These are phyloP conservation scores for Suhomyces tanzawaensis DNA, from an alignment of 805 yeast genomes.

Conservation along the genomic window DNA sequence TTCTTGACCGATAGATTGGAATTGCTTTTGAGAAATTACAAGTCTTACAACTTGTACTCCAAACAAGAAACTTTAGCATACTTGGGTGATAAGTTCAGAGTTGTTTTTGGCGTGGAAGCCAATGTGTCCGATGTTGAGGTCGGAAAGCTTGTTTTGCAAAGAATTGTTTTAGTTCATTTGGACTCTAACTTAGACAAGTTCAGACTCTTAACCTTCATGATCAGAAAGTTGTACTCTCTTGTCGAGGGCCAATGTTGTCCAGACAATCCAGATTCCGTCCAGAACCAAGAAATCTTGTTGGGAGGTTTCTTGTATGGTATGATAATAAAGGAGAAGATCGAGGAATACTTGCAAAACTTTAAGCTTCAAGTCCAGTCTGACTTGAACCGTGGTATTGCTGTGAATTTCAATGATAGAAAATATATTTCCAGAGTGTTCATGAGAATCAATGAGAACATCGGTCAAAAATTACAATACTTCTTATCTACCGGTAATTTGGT, in stretches of 20 bases:
- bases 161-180: conserved; percentile 89
- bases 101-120: conserved; percentile 85
- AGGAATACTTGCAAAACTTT: conserved; percentile 79
- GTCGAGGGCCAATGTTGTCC: conserved; percentile 97
- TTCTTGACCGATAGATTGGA: conserved; percentile 98
- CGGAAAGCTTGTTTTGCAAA: conserved; percentile 76
- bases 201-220: conserved; percentile 86
- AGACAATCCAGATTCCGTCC: conserved; percentile 98
- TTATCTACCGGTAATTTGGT: conserved; percentile 96
- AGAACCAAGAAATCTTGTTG: conserved; percentile 92
- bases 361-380: conserved; percentile 75
- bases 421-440: conserved; percentile 77
- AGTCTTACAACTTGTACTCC: conserved; percentile 72
- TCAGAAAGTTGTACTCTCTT: conserved; percentile 87
- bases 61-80: conserved; percentile 89
- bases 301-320: conserved; percentile 97
- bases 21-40: conserved; percentile 83
- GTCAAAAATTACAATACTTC: conserved; percentile 91
- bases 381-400: conserved; percentile 72
- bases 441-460: conserved; percentile 88
- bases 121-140: conserved; percentile 88
- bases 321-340: conserved; percentile 95
- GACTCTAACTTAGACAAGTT: conserved; percentile 75
- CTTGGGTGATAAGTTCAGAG: conserved; percentile 93
- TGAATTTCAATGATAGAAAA: conserved; percentile 79